Evolutionary conservation across 75 land plant species (phyloP), one percentile per base, ranked within the genome.

Genomic region (Sequoiadendron giganteum): DNA sequence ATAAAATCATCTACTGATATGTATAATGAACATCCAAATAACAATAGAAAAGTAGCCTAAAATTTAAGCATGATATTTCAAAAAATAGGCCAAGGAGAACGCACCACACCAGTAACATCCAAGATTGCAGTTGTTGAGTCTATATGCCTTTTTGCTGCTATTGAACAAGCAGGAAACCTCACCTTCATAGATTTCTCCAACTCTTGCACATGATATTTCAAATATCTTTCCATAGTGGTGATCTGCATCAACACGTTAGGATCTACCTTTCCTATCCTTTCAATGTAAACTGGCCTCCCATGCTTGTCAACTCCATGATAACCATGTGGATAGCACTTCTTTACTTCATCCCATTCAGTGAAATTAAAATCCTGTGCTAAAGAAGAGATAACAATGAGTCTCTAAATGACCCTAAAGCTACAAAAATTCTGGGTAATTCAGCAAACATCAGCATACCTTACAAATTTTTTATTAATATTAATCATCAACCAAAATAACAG

Each of bases 281-380:
- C 95, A 55, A 94, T 91, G 82, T 94, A 94, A 73, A 94, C 34
- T 70, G 95, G 95, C 85, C 95, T 94, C 15, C 94, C 94, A 54
- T 84, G 61, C 85, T 85, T 89, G 90, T 94, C 95, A 32, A 94
- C 94, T 34, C 95, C 94, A 88, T 94, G 95, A 88, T 45, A 89
- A 42, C 95, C 95, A 88, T 93, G 95, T 1, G 95, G 94, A 86
- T 94, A 94, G 73, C 89, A 91, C 87, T 86, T 90, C 61, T 93
- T 91, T 10, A 94, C 95, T 52, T 88, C 90, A 36, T 80, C 72
- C 36, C 45, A 73, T 82, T 94, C 95, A 9, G 87, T 76, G 75
- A 89, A 90, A 15, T 79, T 84, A 52, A 93, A 94, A 47, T 91
- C 89, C 94, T 94, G 89, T 70, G 90, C 18, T 18, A 72, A 40